Base-by-base conservation (phyloP, 2,329 filamentous ascomycete species). In the Penicillium sp. region DNA sequence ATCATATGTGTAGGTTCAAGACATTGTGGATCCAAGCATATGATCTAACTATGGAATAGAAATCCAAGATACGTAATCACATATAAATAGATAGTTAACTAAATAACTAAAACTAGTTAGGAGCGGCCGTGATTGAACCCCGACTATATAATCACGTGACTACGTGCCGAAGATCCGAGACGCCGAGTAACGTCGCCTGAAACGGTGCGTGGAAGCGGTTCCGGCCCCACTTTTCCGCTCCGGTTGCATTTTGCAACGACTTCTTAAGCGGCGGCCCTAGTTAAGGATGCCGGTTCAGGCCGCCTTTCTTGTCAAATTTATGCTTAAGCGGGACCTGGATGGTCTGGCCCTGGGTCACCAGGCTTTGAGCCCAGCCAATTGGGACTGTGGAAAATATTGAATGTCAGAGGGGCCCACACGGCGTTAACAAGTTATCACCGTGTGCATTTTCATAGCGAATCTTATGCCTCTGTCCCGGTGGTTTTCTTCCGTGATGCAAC, bases 361-460 rank as follows among this genome's bases (percentile, higher is more conserved):
- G 38, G 20, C 40, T 42, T 45, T 31, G 24, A 20, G 6, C 32
- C 10, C 4, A 23, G 24, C 53, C 53, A 53, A 51, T 53, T 53
- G n/a, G 37, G 23, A 20, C 31, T 20, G 13, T 4, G 4, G 28
- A 25, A 12, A 31, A 28, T 1, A 20, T 7, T 24, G 20, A 29
- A n/a, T 31, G 31, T 24, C 33, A 31, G 20, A 18, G 13, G 8
- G 32, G n/a, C 24, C 33, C 27, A 42, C 40, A 40, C 47, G 53
- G 50, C 15, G n/a, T 50, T 53, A 55, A 50, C 12, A 9, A 4
- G 27, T 52, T 54, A 50, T 55, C 47, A 47, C 50, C 53, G 48
- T 44, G 39, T 51, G 50, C 53, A 49, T 43, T 46, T 18, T 24
- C 23, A 24, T 37, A 42, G 39, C 23, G 46, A 33, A n/a, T 33